Percentiles rank a stretch among this genome's conserved stretches.
Evolutionary conservation across 805 yeast species (phyloP).

Genomic region (Lachancea sp.): DNA sequence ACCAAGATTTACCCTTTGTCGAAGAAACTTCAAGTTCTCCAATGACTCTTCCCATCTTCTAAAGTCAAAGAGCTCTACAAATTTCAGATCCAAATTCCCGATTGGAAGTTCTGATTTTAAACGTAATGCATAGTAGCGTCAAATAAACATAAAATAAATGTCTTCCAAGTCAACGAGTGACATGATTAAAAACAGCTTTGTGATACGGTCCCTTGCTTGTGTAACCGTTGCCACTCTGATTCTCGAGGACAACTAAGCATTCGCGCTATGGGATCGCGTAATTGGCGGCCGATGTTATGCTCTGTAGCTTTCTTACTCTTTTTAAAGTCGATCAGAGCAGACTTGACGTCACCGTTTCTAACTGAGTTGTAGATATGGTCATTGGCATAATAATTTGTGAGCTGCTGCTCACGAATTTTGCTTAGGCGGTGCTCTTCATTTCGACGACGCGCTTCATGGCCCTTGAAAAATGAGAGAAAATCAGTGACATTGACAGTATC

Average conservation of each 20-base stretch:
- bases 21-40: too few relatives aligned
- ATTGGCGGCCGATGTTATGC: conserved; percentile 12
- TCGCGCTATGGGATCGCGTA: neutral
- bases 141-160: neutral
- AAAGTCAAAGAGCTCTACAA: neutral
- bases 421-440: conserved; percentile 32
- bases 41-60: too few relatives aligned
- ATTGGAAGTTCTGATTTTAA: neutral
- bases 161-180: neutral
- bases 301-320: conserved; percentile 20
- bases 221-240: neutral
- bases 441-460: conserved; percentile 33
- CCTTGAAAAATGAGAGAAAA: conserved; percentile 33
- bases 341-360: conserved; percentile 14
- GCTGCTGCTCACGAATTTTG: conserved; percentile 35
- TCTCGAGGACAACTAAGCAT: conserved; percentile 2
- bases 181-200: conserved; percentile 1
- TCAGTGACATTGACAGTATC: conserved; percentile 35
- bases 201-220: neutral
- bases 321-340: conserved; percentile 13
- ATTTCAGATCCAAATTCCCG: neutral
- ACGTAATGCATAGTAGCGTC: neutral
- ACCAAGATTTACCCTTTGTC: too few relatives aligned
- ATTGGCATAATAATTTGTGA: conserved; percentile 32
- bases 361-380: conserved; percentile 7